Percentiles rank a stretch among this genome's conserved stretches.
Conservation (phyloP, 768 basidiomycete genomes). For the Panellus pusillus region DNA sequence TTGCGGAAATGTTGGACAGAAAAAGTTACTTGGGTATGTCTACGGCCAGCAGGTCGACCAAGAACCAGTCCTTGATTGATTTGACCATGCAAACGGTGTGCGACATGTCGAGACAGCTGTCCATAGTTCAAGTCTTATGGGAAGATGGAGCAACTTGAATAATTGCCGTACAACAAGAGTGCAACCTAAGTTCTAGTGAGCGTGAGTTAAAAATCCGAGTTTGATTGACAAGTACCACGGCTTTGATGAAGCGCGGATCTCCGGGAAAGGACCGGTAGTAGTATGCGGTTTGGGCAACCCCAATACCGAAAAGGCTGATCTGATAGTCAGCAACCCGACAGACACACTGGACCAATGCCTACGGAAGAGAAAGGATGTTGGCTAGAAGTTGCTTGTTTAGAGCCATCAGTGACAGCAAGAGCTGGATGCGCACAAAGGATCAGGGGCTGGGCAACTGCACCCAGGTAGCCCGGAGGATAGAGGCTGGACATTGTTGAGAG, state of each 20-base stretch:
- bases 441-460: not conserved
- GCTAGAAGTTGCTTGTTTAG: not conserved
- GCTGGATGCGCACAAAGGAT: not conserved
- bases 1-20: too few species aligned
- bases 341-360: not conserved
- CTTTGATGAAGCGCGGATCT: not conserved
- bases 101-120: not conserved
- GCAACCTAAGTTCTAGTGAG: too few species aligned
- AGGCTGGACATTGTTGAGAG: not conserved
- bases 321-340: too few species aligned
- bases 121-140: too few species aligned
- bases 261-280: not conserved
- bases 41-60: not conserved
- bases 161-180: too few species aligned
- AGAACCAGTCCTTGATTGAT: not conserved
- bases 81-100: not conserved
- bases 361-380: not conserved
- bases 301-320: not conserved
- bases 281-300: not conserved
- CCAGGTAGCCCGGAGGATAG: not conserved
- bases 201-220: too few species aligned
- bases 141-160: too few species aligned
- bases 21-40: not conserved
- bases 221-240: not conserved
- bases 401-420: too few species aligned